A percentile compares a stretch with the other conserved stretches of the same genome.
Evolutionary conservation across 2,329 filamentous ascomycete species (phyloP).

Genomic region (Ophiostoma perfectum): DNA sequence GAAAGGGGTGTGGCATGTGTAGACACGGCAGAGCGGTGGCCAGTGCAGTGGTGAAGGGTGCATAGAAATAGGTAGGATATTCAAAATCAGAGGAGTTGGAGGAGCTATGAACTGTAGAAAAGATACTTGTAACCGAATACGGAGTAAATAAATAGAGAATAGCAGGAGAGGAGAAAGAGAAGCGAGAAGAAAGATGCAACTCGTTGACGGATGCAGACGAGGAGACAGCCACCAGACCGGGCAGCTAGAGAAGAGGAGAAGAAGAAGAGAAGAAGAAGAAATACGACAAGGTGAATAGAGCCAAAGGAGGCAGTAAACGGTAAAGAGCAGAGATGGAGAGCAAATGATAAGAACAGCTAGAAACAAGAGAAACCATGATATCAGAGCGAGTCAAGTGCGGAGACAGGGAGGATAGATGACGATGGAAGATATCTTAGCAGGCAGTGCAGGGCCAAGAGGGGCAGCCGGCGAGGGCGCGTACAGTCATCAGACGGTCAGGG

Average conservation of each 20-base stretch:
- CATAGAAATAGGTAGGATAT: no score
- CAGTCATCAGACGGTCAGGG: no score
- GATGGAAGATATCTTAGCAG: background rate
- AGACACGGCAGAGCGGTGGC: no score
- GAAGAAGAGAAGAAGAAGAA: background rate
- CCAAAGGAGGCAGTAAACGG: no score
- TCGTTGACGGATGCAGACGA: background rate
- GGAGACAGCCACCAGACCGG: background rate
- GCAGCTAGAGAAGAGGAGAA: background rate
- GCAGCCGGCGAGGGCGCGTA: background rate
- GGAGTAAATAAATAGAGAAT: no score
- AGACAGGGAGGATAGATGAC: constrained; percentile 2
- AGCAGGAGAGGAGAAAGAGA: background rate
- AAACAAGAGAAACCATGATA: background rate
- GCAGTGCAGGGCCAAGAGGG: constrained; percentile 4
- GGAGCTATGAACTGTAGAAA: no score
- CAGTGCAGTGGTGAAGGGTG: no score
- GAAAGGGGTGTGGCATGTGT: background rate
- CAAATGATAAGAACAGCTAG: background rate
- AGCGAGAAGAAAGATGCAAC: background rate
- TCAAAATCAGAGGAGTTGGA: no score
- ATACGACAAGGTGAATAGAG: background rate
- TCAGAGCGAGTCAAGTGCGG: background rate
- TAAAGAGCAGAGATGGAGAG: background rate
- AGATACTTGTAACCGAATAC: no score